Conservation (phyloP, 257 asterid species). For the Echites panduratus region DNA sequence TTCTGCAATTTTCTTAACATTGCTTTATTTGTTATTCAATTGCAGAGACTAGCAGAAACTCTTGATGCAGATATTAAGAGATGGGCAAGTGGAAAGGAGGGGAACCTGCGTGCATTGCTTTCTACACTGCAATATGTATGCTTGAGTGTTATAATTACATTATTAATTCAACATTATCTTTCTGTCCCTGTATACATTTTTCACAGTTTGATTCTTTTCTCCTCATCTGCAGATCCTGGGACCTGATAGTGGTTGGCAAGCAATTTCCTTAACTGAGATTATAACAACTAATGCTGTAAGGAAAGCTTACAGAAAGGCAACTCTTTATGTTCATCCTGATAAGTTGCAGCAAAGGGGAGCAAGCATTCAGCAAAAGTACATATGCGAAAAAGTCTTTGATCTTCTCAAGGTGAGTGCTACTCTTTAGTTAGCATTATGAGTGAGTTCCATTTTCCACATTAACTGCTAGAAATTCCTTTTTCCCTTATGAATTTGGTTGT, state of each 20-base stretch:
- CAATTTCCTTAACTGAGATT: conserved; percentile 77
- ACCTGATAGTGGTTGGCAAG: conserved; percentile 82
- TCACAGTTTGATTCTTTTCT: conserved; percentile 1
- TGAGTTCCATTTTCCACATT: background rate
- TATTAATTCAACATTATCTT: background rate
- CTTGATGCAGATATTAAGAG: conserved; percentile 94
- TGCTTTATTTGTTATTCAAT: conserved; percentile 18
- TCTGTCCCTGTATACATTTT: background rate
- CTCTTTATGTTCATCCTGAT: conserved; percentile 95
- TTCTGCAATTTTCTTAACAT: conserved; percentile 2
- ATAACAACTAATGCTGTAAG: conserved; percentile 73
- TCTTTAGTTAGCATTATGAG: background rate
- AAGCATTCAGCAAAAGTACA: conserved; percentile 78
- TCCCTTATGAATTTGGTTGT: background rate
- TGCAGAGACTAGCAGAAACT: conserved; percentile 87
- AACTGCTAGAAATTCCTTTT: background rate
- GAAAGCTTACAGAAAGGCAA: conserved; percentile 90
- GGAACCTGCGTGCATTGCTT: conserved; percentile 94
- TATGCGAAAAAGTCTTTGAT: conserved; percentile 92
- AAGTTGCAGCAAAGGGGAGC: conserved; percentile 98
- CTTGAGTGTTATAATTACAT: background rate
- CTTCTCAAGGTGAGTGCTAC: conserved; percentile 69
- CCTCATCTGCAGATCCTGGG: conserved; percentile 69
- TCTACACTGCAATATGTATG: conserved; percentile 96
- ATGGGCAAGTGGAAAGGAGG: conserved; percentile 94